Conservation (phyloP, 257 asterid genomes). For the Prunella vulgaris region DNA sequence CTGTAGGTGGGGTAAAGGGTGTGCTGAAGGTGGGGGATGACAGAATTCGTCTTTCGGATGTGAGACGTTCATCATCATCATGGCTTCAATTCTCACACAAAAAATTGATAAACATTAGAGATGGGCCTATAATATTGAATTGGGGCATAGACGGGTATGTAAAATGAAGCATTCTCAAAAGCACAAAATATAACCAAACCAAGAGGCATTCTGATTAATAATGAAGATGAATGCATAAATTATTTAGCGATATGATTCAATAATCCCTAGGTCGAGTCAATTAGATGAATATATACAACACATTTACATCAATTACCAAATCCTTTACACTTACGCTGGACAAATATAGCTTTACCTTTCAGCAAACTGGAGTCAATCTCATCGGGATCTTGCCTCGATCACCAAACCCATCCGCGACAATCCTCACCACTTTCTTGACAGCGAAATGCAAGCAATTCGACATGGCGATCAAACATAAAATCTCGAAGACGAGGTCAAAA, state of each 20-base stretch:
- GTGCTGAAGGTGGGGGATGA: no score
- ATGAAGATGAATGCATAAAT: constrained; percentile 7
- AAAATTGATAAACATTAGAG: not conserved
- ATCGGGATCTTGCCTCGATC: constrained; percentile 59
- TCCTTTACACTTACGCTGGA: not conserved
- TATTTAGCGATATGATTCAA: constrained; percentile 7
- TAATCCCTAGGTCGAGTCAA: not conserved
- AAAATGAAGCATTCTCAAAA: not conserved
- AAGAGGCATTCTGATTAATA: not conserved
- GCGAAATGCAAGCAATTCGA: constrained; percentile 88
- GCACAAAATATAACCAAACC: not conserved
- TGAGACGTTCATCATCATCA: not conserved
- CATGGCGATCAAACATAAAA: constrained; percentile 70
- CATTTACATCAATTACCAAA: constrained; percentile 27
- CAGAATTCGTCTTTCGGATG: not conserved
- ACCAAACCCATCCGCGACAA: constrained; percentile 44
- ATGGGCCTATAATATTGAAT: not conserved
- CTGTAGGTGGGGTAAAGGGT: no score
- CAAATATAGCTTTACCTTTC: constrained; percentile 28
- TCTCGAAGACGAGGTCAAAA: constrained; percentile 81
- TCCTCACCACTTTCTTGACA: constrained; percentile 60
- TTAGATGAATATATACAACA: constrained; percentile 20
- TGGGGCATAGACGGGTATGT: not conserved
- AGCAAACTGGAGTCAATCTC: constrained; percentile 47
- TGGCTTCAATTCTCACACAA: not conserved